Evolutionary conservation across 1,284 basidiomycete genomes (phyloP), one percentile per base, ranked within the genome.

Genomic region (Thecaphora frezii): DNA sequence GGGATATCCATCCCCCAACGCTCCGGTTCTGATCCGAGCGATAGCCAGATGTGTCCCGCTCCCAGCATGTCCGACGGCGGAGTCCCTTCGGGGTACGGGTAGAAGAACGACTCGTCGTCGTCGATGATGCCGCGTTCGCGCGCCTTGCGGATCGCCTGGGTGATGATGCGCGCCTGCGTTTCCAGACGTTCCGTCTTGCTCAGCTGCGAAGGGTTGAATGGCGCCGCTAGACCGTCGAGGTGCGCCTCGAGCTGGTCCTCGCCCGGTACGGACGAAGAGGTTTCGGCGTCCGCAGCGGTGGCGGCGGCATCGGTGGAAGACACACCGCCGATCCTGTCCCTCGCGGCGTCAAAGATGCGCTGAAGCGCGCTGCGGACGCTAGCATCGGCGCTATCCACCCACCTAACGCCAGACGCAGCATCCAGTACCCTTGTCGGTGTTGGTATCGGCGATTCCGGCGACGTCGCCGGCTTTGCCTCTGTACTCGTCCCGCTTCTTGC

Each of bases 71-170:
- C 52, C 13, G 53, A 48, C 18, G 64, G 64, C 1, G 64, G 53
- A 1, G 57, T 56, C n/a, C 59, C 56, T 25, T 62, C 59, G 1
- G 58, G 59, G 23, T 58, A 62, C 1, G 59, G 59, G 45, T 62
- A 51, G 56, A 66, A 62, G 64, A 66, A 66, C 13, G 64, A 58
- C 39, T 66, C 64, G 40, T 66, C 59, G 19, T 66, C 56, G 33
- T 66, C 59, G 45, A 58, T 50, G 2, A 56, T 55, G 16, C 64
- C 64, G 8, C 64, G 58, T 42, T 66, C 64, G 3, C 64, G 55
- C 23, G 64, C 58, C 37, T 57, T 54, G 5, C 52, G 51, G 19
- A 66, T 66, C 22, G 64, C 64, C 19, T 58, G 55, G 18, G 55
- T 55, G 48, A 66, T 62, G 51, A 62, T 53, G n/a, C 64, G 55